Evolutionary conservation across 768 basidiomycete genomes (phyloP).

Genomic region (Hypholoma sublateritium): DNA sequence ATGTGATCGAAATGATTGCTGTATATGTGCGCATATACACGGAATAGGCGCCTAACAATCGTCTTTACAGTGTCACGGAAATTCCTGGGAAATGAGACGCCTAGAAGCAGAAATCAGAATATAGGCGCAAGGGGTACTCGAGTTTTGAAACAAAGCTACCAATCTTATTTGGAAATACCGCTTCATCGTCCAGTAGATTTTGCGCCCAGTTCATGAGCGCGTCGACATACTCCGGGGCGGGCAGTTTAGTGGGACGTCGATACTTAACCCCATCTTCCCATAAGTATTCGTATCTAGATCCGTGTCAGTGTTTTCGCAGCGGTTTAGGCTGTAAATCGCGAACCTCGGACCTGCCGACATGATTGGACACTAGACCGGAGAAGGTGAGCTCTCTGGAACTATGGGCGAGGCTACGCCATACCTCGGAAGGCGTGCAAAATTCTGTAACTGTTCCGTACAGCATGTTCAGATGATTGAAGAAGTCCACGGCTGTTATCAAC

Average conservation of each 20-base stretch:
- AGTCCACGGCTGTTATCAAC: slow-evolving; percentile 81
- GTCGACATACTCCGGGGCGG: slow-evolving; percentile 95
- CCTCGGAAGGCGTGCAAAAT: slow-evolving; percentile 94
- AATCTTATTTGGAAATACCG: slow-evolving; percentile 92
- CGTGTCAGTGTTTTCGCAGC: not conserved
- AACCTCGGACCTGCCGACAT: slow-evolving; percentile 96
- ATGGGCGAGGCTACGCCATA: slow-evolving; percentile 29
- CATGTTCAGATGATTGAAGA: slow-evolving; percentile 99
- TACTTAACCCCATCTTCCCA: slow-evolving; percentile 92
- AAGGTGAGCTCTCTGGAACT: not conserved
- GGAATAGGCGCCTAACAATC: slow-evolving; percentile 89
- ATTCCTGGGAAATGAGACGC: slow-evolving; percentile 86
- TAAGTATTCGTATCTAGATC: slow-evolving; percentile 84
- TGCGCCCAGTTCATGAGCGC: slow-evolving; percentile 99
- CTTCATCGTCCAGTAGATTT: slow-evolving; percentile 86
- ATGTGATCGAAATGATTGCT: slow-evolving; percentile 99
- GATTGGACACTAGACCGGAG: slow-evolving; percentile 71
- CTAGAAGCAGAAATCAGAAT: slow-evolving; percentile 36
- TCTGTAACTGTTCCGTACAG: slow-evolving; percentile 97
- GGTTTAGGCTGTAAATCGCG: slow-evolving; percentile 18
- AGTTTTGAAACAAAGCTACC: slow-evolving; percentile 44
- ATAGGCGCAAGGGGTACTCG: not conserved
- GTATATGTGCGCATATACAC: slow-evolving; percentile 98
- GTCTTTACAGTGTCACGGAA: slow-evolving; percentile 91
- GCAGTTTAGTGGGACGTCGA: slow-evolving; percentile 90